Evolutionary conservation across 2,329 filamentous ascomycete genomes (phyloP), one percentile per base, ranked within the genome.

Genomic region (Onygenales sp.): DNA sequence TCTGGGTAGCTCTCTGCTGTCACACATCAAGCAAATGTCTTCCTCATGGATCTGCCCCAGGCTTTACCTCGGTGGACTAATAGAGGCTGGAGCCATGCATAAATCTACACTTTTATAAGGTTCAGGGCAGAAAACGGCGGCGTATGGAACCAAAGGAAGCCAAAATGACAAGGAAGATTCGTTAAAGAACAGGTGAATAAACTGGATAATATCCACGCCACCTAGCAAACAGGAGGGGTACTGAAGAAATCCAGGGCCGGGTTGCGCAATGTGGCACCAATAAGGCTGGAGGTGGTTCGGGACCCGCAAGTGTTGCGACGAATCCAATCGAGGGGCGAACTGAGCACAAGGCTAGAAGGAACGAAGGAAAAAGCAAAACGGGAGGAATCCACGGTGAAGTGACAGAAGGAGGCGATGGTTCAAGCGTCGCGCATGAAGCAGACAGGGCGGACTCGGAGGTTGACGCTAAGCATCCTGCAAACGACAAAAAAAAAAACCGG

Each of bases 211-310:
- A 51, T 31, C 52, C 47, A 46, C 44, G 55, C 50, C 55, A 53
- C 50, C 47, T 54, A 54, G 52, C 50, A 56, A 57, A 58, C 55
- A 55, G 47, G 54, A 27, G 54, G 56, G 54, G 54, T 41, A 52
- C 43, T 11, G 14, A 36, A 27, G 13, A 21, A 52, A 43, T 33
- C 17, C 11, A 39, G 33, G 47, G 8, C 17, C 14, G n/a, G 21
- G 32, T 43, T 36, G n/a, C 45, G 47, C 50, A 48, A 58, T 57
- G 57, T 57, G 55, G 57, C 55, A 57, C 55, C 57, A 58, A 51
- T 55, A 45, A 38, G 41, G 46, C 41, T 46, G 13, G 49, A 43
- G 14, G 41, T 38, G 17, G 49, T 35, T 51, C 17, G 35, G 39
- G 31, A 27, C 14, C 33, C 13, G 45, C 45, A 48, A 48, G 45